Percentiles rank a stretch among this genome's conserved stretches.
These are phyloP conservation scores for Malania oleifera DNA, from an alignment of 164 flowering plant species.

Conservation along the genomic window DNA sequence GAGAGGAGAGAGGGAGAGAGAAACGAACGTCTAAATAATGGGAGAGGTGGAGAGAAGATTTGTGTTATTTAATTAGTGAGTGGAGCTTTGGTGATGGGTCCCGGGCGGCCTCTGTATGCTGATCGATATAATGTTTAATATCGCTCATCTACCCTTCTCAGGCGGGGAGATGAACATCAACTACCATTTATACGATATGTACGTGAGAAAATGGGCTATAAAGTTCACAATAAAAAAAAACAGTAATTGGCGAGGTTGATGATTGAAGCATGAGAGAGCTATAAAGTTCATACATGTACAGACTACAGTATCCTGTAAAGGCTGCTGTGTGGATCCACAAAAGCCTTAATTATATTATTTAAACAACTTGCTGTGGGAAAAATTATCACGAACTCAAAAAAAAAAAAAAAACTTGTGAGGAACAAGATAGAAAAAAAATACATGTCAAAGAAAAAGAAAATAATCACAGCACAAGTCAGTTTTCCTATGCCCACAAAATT, in stretches of 20 bases:
- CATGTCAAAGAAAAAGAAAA: too few species aligned
- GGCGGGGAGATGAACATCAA: conserved; percentile 13
- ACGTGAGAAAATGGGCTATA: not conserved
- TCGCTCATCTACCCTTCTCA: conserved; percentile 24
- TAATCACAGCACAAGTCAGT: too few species aligned
- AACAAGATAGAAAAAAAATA: too few species aligned
- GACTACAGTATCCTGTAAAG: conserved; percentile 5
- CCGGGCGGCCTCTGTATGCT: too few species aligned
- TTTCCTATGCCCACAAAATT: too few species aligned
- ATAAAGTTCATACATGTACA: not conserved
- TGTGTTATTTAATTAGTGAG: conserved; percentile 2
- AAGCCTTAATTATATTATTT: too few species aligned
- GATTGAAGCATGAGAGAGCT: conserved; percentile 1
- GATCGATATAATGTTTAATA: too few species aligned
- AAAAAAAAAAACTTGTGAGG: too few species aligned
- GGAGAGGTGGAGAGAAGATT: not conserved
- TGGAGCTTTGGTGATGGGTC: not conserved
- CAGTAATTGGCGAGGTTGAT: not conserved
- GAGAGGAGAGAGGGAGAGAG: not conserved
- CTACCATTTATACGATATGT: conserved; percentile 12
- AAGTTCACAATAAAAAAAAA: not conserved
- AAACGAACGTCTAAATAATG: too few species aligned
- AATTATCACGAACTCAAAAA: too few species aligned
- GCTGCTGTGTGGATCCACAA: too few species aligned
- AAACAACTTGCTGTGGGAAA: too few species aligned